Evolutionary conservation across 305 asterid genomes (phyloP).

Genomic region (Striga hermonthica): DNA sequence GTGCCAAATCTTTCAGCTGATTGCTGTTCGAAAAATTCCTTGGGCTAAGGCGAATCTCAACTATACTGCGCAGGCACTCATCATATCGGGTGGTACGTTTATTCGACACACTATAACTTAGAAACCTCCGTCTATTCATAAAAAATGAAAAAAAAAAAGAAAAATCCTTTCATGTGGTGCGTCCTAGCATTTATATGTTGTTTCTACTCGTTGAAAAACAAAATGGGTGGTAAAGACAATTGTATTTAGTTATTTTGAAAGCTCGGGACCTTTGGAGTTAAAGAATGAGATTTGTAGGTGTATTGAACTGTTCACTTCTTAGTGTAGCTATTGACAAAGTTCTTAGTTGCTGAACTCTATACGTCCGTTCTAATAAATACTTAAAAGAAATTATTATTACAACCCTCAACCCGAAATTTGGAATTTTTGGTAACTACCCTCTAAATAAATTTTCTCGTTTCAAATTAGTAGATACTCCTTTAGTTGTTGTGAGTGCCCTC

Average conservation of each 20-base stretch:
- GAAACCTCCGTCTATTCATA: slow-evolving; percentile 5
- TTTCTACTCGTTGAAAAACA: slow-evolving; percentile 1
- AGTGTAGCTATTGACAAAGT: no score
- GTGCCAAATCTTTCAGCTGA: slow-evolving; percentile 47
- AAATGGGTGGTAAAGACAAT: no score
- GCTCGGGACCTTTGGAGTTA: background rate
- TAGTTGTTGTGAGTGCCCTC: background rate
- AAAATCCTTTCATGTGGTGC: background rate
- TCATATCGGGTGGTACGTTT: slow-evolving; percentile 68
- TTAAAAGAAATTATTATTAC: background rate
- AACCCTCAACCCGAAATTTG: no score
- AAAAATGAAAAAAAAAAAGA: background rate
- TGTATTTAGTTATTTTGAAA: no score
- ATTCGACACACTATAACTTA: background rate
- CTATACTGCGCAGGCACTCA: slow-evolving; percentile 82
- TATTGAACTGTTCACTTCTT: no score
- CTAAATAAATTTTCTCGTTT: no score
- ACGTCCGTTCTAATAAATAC: background rate
- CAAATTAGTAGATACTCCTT: background rate
- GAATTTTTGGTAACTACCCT: no score
- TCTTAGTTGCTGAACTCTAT: background rate
- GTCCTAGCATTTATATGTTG: background rate
- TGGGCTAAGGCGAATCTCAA: slow-evolving; percentile 95
- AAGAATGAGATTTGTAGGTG: background rate
- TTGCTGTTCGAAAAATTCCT: slow-evolving; percentile 66